phyloP scores from a whole-genome alignment of 192 early-diverging fungal genomes.

The Coemansia sp. region DNA sequence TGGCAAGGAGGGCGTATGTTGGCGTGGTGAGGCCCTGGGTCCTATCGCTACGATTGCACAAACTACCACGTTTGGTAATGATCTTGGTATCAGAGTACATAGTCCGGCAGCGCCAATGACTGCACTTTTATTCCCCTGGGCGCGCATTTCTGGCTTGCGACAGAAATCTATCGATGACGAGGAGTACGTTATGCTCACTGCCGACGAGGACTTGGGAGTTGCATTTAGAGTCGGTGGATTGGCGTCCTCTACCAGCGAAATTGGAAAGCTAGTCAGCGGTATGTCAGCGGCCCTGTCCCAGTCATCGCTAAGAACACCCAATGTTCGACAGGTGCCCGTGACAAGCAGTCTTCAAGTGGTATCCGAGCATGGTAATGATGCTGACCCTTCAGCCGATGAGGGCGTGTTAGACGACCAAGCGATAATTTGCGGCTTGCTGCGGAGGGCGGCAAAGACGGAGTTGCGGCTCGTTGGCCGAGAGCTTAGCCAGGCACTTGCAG shows the following conservation, averaged over 20 bases:
- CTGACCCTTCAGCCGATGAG: neutral
- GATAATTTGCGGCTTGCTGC: neutral
- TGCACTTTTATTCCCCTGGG: constrained; percentile 41
- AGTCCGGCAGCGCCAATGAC: constrained; percentile 2
- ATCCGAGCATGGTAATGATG: neutral
- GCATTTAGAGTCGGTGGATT: constrained; percentile 19
- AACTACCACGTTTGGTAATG: neutral
- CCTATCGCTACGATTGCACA: constrained; percentile 30
- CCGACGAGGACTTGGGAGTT: constrained; percentile 48
- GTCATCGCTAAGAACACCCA: neutral
- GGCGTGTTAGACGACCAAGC: neutral
- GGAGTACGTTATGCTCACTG: constrained; percentile 37
- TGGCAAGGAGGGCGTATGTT: constrained; percentile 15
- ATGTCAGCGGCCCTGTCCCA: neutral
- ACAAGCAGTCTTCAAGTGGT: neutral
- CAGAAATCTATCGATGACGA: constrained; percentile 35
- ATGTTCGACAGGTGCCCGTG: neutral
- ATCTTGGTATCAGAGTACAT: neutral
- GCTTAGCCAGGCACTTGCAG: neutral
- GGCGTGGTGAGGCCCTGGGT: constrained; percentile 31
- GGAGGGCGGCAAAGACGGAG: neutral
- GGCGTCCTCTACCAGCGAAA: neutral
- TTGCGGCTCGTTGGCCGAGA: neutral
- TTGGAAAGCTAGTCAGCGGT: neutral
- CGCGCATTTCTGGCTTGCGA: constrained; percentile 28